Percentiles rank a stretch among this genome's conserved stretches.
These are phyloP conservation scores for Fusarium torreyae DNA, from an alignment of 2,329 filamentous ascomycete species.

Conservation along the genomic window DNA sequence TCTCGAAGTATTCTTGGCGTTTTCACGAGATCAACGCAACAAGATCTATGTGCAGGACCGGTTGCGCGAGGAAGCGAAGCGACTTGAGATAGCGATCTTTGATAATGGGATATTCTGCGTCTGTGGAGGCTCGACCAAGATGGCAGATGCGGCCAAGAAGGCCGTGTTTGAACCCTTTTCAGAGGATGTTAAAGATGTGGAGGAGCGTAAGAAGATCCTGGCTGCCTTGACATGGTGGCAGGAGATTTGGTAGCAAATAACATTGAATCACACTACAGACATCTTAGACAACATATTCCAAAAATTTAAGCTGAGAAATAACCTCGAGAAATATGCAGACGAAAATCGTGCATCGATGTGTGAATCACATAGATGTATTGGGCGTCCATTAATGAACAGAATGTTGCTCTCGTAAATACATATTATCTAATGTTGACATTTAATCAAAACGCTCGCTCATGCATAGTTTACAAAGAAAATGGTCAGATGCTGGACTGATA, in stretches of 20 bases:
- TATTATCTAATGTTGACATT: background rate
- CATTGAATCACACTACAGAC: conserved; percentile 6
- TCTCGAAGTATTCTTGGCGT: conserved; percentile 61
- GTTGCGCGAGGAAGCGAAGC: conserved; percentile 60
- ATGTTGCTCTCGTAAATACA: background rate
- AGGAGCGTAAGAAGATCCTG: conserved; percentile 58
- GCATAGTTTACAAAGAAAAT: conserved; percentile 16
- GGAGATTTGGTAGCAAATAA: conserved; percentile 68
- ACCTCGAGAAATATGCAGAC: no score
- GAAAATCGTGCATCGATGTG: no score
- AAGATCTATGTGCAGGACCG: conserved; percentile 72
- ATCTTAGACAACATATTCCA: background rate
- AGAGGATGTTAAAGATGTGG: conserved; percentile 54
- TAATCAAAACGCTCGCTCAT: conserved; percentile 37
- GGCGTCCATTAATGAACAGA: background rate
- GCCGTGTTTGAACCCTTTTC: conserved; percentile 67
- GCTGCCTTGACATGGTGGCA: conserved; percentile 66
- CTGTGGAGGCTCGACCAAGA: conserved; percentile 71
- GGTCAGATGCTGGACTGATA: background rate
- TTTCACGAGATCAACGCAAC: conserved; percentile 63
- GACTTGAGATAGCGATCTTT: conserved; percentile 54
- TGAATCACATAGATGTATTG: background rate
- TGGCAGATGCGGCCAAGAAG: conserved; percentile 69
- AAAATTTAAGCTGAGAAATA: background rate
- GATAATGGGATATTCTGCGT: conserved; percentile 64